These are phyloP conservation scores for Exophiala sp. DNA, from an alignment of 2,329 filamentous ascomycete genomes.

Conservation along the genomic window DNA sequence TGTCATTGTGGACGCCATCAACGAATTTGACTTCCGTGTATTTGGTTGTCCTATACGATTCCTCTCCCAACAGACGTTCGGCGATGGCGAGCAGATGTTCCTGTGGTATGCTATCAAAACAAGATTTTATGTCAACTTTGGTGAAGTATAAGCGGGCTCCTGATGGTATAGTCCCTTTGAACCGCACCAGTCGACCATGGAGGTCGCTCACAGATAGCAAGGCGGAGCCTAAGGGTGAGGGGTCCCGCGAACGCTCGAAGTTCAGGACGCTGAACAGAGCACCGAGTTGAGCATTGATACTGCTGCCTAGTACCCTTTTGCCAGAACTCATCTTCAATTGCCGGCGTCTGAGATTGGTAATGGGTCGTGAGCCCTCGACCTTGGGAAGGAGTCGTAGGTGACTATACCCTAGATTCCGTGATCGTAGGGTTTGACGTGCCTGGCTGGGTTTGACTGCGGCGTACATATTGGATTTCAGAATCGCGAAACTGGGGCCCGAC, in stretches of 20 bases:
- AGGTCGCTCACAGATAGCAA: slow-evolving; percentile 79
- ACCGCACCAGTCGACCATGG: slow-evolving; percentile 64
- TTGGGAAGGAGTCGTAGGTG: slow-evolving; percentile 81
- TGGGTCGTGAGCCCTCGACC: slow-evolving; percentile 65
- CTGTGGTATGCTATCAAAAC: slow-evolving; percentile 95
- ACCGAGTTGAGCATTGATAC: slow-evolving; percentile 64
- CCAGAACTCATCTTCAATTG: slow-evolving; percentile 49
- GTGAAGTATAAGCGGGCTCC: slow-evolving; percentile 65
- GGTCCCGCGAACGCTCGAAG: slow-evolving; percentile 61
- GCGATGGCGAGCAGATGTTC: slow-evolving; percentile 63
- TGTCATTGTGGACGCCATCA: background rate
- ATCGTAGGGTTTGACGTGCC: slow-evolving; percentile 54
- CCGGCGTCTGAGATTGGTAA: slow-evolving; percentile 75
- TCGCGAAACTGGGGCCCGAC: slow-evolving; percentile 63
- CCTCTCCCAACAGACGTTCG: slow-evolving; percentile 49
- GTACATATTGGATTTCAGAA: slow-evolving; percentile 67
- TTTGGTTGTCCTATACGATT: slow-evolving; percentile 64
- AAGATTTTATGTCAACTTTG: slow-evolving; percentile 85
- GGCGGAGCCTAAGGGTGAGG: slow-evolving; percentile 64
- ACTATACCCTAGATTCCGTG: slow-evolving; percentile 66
- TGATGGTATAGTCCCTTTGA: slow-evolving; percentile 51
- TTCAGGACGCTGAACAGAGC: slow-evolving; percentile 73
- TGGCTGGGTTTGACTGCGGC: slow-evolving; percentile 62
- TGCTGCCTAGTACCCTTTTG: slow-evolving; percentile 52
- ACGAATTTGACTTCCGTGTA: slow-evolving; percentile 55